Base-by-base conservation (phyloP, 768 basidiomycete genomes). In the Cystobasidiopsis lactophilus region DNA sequence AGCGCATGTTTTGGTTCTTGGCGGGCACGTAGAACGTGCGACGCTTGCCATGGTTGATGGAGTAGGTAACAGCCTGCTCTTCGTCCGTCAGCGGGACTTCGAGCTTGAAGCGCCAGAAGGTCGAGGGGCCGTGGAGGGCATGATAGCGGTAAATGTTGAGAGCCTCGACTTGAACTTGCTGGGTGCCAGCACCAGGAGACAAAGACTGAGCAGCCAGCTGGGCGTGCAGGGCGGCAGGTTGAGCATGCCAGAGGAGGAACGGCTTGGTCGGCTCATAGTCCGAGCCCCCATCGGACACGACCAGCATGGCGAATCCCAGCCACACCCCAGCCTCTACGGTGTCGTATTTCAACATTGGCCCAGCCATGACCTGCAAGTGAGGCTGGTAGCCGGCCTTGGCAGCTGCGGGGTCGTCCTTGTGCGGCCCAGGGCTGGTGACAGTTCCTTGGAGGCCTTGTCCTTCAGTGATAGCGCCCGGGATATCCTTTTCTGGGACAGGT, bases 71-170 rank as follows among this genome's bases (percentile, higher is more conserved):
- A 46, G 71, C 68, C 74, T 86, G 81, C 68, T 91, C 84, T 35
- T 70, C 69, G 9, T 70, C 67, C 1, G 73, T 71, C 2, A 95
- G 66, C 0, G 85, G 85, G 51, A 98, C 73, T 57, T 79, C 76
- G 45, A 95, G 76, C 62, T 78, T 71, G 69, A 95, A 95, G 50
- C 91, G 74, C 82, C 86, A 96, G 70, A 98, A 98, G 1, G 85
- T 85, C 63, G 76, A 86, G 0, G 80, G 79, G 3, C 86, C 89
- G 54, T 62, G 57, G 27, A 54, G 26, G 46, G 30, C 59, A 57
- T 50, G 31, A 57, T 64, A 65, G 2, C 44, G 49, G 57, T 60
- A 56, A 54, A 66, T 62, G 44, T 51, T 53, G 29, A 58, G 43
- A 16, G 54, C 64, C 5, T 38, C 24, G 24, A 59, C n/a, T 16